Conservation (phyloP, 2,329 filamentous ascomycete species). For the Chaetoscypha palmicola region DNA sequence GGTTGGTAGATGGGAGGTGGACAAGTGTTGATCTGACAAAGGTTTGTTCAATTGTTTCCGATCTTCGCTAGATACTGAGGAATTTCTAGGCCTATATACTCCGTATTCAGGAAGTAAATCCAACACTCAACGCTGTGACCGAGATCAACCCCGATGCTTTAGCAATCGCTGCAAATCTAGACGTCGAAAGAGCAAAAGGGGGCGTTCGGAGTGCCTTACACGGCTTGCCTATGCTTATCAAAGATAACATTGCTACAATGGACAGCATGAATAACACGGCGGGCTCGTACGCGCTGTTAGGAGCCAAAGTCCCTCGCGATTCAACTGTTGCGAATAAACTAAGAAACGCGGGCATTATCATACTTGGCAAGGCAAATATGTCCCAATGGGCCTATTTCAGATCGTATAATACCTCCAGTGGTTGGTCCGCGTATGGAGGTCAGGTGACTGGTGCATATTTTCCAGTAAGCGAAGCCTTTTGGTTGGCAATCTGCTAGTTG, state of each 20-base stretch:
- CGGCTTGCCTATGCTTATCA: constrained; percentile 53
- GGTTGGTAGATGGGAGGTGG: constrained; percentile 43
- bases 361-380: constrained; percentile 36
- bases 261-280: constrained; percentile 47
- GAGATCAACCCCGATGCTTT: constrained; percentile 31
- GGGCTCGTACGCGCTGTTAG: constrained; percentile 22
- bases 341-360: constrained; percentile 19
- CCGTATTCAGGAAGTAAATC: constrained; percentile 22
- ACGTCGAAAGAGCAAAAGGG: constrained; percentile 25
- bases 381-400: constrained; percentile 53
- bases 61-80: constrained; percentile 35
- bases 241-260: constrained; percentile 53
- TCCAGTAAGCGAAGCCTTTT: constrained; percentile 25
- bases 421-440: constrained; percentile 59
- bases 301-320: constrained; percentile 21
- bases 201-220: constrained; percentile 38
- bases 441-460: constrained; percentile 57
- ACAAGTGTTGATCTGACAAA: constrained; percentile 50
- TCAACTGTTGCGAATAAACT: constrained; percentile 22
- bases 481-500: background rate
- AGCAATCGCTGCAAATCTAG: constrained; percentile 25
- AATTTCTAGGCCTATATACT: constrained; percentile 14
- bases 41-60: constrained; percentile 13
- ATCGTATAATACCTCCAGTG: constrained; percentile 48
- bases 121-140: constrained; percentile 21